Conservation (phyloP, 2,329 filamentous ascomycete species). For the Cladophialophora chaetospira region DNA sequence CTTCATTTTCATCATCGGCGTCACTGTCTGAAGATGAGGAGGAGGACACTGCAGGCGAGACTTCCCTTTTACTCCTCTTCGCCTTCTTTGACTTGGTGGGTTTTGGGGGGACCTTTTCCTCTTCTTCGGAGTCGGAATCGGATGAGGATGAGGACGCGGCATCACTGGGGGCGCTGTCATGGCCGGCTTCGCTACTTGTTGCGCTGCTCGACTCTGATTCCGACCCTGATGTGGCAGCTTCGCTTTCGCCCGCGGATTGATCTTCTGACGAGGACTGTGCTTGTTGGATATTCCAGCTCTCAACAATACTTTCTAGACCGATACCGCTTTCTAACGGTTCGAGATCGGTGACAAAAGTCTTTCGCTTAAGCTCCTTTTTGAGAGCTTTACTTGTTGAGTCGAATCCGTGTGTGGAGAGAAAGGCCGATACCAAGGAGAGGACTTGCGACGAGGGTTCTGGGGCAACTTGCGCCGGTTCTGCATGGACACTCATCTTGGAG, state of each 20-base stretch:
- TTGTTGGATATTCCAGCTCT: slow-evolving; percentile 9
- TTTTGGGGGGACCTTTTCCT: slow-evolving; percentile 39
- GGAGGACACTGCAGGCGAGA: slow-evolving; percentile 32
- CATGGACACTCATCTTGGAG: slow-evolving; percentile 26
- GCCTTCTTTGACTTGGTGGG: slow-evolving; percentile 44
- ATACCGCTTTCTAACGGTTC: background rate
- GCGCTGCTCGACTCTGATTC: slow-evolving; percentile 26
- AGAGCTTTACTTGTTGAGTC: slow-evolving; percentile 63
- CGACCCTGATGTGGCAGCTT: slow-evolving; percentile 4
- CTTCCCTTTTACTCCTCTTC: slow-evolving; percentile 37
- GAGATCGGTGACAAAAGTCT: slow-evolving; percentile 23
- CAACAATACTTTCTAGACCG: slow-evolving; percentile 7
- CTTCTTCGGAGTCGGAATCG: background rate
- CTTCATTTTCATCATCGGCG: slow-evolving; percentile 53
- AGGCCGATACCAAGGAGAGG: slow-evolving; percentile 66
- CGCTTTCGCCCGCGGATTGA: slow-evolving; percentile 21
- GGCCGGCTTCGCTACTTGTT: slow-evolving; percentile 38
- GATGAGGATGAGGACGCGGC: slow-evolving; percentile 41
- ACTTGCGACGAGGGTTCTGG: slow-evolving; percentile 58
- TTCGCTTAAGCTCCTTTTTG: slow-evolving; percentile 48
- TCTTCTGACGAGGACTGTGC: background rate
- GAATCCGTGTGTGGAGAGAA: slow-evolving; percentile 69
- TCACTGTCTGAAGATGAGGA: slow-evolving; percentile 51
- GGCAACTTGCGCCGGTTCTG: slow-evolving; percentile 36
- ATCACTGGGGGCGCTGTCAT: slow-evolving; percentile 34